These are phyloP conservation scores for Quercus tomentella DNA, from an alignment of 331 rosid species.

Conservation along the genomic window DNA sequence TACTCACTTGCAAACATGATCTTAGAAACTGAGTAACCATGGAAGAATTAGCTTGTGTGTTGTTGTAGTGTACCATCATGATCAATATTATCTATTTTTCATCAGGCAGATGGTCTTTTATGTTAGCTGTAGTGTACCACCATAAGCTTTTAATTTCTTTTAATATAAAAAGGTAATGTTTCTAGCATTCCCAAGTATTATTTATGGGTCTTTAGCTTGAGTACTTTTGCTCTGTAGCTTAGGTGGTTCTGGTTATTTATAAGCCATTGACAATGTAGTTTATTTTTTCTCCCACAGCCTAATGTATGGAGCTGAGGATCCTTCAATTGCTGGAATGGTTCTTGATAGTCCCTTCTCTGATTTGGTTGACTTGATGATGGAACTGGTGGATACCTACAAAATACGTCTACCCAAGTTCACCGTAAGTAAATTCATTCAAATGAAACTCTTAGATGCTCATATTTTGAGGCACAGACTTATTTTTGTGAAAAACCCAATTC, in stretches of 20 bases:
- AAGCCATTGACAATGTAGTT: constrained; percentile 27
- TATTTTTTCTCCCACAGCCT: constrained; percentile 58
- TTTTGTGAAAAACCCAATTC: not conserved
- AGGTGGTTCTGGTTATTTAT: constrained; percentile 16
- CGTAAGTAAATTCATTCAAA: constrained; percentile 39
- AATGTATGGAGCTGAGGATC: constrained; percentile 96
- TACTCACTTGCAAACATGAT: not conserved
- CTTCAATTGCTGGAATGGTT: constrained; percentile 98
- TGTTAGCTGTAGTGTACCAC: not conserved
- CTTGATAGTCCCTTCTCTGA: constrained; percentile 95
- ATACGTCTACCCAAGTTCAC: constrained; percentile 90
- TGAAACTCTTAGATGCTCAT: not conserved
- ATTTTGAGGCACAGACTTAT: not conserved
- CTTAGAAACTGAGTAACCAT: not conserved
- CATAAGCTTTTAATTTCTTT: not conserved
- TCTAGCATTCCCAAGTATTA: not conserved
- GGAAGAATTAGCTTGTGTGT: not conserved
- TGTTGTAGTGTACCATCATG: no score
- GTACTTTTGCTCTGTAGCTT: not conserved
- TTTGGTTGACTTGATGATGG: constrained; percentile 98
- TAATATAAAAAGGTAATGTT: not conserved
- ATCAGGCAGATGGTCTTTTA: not conserved
- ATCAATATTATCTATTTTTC: no score
- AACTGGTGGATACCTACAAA: constrained; percentile 79
- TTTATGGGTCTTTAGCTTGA: not conserved